phyloP scores from a whole-genome alignment of 257 asterid genomes.

The Plantago ovata region DNA sequence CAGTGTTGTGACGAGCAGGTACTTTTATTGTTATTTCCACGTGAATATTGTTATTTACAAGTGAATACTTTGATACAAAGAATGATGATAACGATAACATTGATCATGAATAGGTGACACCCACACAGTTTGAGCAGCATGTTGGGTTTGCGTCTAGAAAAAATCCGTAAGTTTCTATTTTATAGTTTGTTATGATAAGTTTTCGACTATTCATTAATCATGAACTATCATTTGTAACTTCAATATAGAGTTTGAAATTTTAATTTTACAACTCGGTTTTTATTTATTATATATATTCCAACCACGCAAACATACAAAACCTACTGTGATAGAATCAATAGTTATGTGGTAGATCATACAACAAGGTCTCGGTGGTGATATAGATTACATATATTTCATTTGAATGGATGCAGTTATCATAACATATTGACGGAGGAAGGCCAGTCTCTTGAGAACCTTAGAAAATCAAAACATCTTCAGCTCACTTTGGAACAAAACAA shows the following conservation, averaged over 20 bases:
- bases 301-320: no score
- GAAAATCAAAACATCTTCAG: constrained; percentile 38
- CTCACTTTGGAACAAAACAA: constrained; percentile 60
- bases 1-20: constrained; percentile 68
- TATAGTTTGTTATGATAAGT: not conserved
- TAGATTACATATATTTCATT: not conserved
- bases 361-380: no score
- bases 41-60: not conserved
- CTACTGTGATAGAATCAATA: not conserved
- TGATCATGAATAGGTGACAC: constrained; percentile 58
- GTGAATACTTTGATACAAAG: not conserved
- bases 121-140: constrained; percentile 88
- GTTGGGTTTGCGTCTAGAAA: constrained; percentile 88
- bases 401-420: constrained; percentile 56
- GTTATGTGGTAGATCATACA: not conserved
- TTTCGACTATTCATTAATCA: no score
- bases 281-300: no score
- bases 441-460: constrained; percentile 55
- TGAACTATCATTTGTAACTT: not conserved
- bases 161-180: constrained; percentile 69
- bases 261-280: no score
- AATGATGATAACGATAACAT: not conserved
- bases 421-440: constrained; percentile 77
- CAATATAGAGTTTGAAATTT: not conserved
- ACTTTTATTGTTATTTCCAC: constrained; percentile 7